Evolutionary conservation across 768 basidiomycete genomes (phyloP).

Genomic region (Baorangia bicolor): DNA sequence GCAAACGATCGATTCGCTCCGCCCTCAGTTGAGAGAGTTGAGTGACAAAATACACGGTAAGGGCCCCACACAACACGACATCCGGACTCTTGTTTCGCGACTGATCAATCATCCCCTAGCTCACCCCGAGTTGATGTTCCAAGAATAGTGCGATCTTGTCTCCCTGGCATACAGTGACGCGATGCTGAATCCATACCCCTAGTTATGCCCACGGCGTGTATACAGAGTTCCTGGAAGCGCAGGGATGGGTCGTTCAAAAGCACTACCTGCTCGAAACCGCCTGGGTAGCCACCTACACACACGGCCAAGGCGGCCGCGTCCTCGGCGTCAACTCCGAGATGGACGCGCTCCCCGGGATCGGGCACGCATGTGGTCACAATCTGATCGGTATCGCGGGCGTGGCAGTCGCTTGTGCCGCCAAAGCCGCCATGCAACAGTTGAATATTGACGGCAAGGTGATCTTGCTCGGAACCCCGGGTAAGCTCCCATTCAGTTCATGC

Average conservation of each 20-base stretch:
- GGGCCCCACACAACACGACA: not conserved
- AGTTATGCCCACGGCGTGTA: slow-evolving; percentile 73
- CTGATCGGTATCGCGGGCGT: slow-evolving; percentile 77
- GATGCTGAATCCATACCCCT: not conserved
- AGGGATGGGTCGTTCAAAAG: slow-evolving; percentile 62
- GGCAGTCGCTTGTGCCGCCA: slow-evolving; percentile 68
- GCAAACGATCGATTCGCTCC: slow-evolving; percentile 49
- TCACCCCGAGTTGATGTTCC: slow-evolving; percentile 68
- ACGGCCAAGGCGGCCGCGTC: slow-evolving; percentile 64
- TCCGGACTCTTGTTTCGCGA: not conserved
- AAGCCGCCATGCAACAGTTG: slow-evolving; percentile 57
- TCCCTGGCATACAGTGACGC: not conserved
- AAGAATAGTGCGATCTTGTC: slow-evolving; percentile 54
- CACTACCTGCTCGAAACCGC: slow-evolving; percentile 70
- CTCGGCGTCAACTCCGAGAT: slow-evolving; percentile 81
- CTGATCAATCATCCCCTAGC: slow-evolving; percentile 38
- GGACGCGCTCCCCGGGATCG: slow-evolving; percentile 59
- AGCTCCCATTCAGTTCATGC: not conserved
- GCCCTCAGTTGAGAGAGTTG: slow-evolving; percentile 54
- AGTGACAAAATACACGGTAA: slow-evolving; percentile 76
- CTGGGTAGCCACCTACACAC: slow-evolving; percentile 70
- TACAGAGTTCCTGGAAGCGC: slow-evolving; percentile 62
- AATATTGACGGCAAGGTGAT: slow-evolving; percentile 67
- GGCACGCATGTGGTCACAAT: slow-evolving; percentile 83
- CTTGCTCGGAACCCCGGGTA: slow-evolving; percentile 78